Percentiles rank a stretch among this genome's conserved stretches.
Evolutionary conservation across 129 eudicot species (phyloP).

Genomic region (Artemisia annua): DNA sequence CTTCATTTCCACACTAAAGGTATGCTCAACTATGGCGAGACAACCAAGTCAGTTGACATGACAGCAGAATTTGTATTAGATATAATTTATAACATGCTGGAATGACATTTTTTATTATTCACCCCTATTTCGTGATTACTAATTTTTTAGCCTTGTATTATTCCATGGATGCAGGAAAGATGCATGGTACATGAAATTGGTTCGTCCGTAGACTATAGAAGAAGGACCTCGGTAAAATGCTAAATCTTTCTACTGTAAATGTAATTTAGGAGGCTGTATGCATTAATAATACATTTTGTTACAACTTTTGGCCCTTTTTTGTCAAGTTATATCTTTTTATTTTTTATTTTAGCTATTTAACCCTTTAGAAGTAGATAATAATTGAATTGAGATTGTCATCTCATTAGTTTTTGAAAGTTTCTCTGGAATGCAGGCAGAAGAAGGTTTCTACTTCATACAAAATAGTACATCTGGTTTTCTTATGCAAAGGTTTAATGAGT

Average conservation of each 20-base stretch:
- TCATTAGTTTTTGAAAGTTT: not conserved
- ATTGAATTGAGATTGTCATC: not conserved
- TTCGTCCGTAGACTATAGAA: constrained; percentile 83
- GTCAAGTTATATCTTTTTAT: not conserved
- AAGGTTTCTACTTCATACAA: constrained; percentile 80
- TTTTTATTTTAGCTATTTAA: not conserved
- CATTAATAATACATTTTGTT: not conserved
- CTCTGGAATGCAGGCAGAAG: constrained; percentile 59
- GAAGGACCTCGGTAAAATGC: constrained; percentile 70
- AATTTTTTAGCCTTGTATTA: constrained; percentile 10
- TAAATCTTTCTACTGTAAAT: constrained; percentile 7
- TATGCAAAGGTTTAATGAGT: constrained; percentile 58
- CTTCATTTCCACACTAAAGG: constrained; percentile 91
- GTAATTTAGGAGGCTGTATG: not conserved
- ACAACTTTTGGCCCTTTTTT: not conserved
- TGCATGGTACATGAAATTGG: constrained; percentile 87
- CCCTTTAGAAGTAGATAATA: not conserved
- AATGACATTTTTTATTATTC: too few species aligned
- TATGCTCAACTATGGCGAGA: constrained; percentile 10
- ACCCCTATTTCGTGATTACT: too few species aligned
- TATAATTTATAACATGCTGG: not conserved
- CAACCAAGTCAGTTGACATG: not conserved
- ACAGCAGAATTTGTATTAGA: not conserved
- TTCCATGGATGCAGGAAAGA: constrained; percentile 67
- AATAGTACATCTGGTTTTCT: constrained; percentile 51